Evolutionary conservation across 164 flowering plant species (phyloP), one percentile per base, ranked within the genome.

Genomic region (Vitis rotundifolia): DNA sequence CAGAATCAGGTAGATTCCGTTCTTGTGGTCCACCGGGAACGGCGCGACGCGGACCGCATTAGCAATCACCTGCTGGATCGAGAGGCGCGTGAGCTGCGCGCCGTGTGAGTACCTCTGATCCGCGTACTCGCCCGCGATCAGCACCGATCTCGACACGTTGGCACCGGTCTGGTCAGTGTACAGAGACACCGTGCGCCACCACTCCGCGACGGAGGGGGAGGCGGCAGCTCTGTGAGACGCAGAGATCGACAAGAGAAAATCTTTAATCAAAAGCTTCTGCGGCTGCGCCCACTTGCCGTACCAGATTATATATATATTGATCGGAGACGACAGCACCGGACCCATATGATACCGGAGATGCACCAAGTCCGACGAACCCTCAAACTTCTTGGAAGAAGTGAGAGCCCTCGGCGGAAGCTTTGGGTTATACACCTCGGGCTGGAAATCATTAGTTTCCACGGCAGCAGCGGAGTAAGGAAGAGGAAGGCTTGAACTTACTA

Each of bases 121-220:
- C 56, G 71, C n/a, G 80, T 83, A 83, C 73, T 95, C 98, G 4
- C 87, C 90, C 50, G 92, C 86, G 68, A 95, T 54, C 56, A 76
- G 66, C 18, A 93, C 66, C 14, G 80, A 58, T 11, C 84, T 72
- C 29, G 98, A 86, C 54, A 95, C 80, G 69, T 95, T 95, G 66
- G 92, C 88, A 11, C 89, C 91, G 52, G 99, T 93, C 70, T 91
- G 98, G 71, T 95, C 99, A n/a, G 98, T 81, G 83, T 95, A 95
- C 65, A 91, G 90, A 0, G 89, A 55, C 53, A 82, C 88, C 10
- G 97, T 92, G 44, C 74, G 70, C 99, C 99, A 95, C 98, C 99
- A 95, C 10, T 88, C 81, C 59, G 97, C 58, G 11, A 94, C 92
- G 56, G 94, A 82, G 26, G 96, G 90, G 0, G 86, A 68, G 18